These are phyloP conservation scores for Kuraishia borneana DNA, from an alignment of 805 yeast genomes.

Conservation along the genomic window DNA sequence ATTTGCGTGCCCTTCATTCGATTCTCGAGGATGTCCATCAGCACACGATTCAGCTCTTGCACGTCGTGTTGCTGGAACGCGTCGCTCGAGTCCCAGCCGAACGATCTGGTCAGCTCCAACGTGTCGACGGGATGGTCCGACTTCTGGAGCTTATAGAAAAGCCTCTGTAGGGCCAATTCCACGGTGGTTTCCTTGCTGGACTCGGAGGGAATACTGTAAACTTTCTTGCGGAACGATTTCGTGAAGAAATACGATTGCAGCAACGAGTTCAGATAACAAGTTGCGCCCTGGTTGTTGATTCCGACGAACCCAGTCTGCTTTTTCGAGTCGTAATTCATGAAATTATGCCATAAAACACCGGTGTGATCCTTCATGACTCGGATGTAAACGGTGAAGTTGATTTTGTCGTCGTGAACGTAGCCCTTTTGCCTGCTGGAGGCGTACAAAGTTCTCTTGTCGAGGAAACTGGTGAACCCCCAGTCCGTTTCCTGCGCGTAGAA, in stretches of 20 bases:
- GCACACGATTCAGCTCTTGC: slow-evolving; percentile 87
- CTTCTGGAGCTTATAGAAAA: slow-evolving; percentile 70
- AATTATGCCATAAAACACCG: slow-evolving; percentile 90
- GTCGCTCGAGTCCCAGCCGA: slow-evolving; percentile 95
- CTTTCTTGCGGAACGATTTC: slow-evolving; percentile 68
- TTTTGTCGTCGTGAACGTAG: slow-evolving; percentile 36
- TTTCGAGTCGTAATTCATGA: slow-evolving; percentile 76
- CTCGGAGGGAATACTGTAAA: slow-evolving; percentile 81
- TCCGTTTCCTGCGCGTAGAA: slow-evolving; percentile 70
- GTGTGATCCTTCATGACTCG: slow-evolving; percentile 79
- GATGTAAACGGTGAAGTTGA: slow-evolving; percentile 70
- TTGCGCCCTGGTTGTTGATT: slow-evolving; percentile 93
- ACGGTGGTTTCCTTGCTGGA: slow-evolving; percentile 39
- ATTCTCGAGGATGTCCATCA: slow-evolving; percentile 87
- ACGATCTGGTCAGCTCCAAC: slow-evolving; percentile 73
- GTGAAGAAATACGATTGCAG: slow-evolving; percentile 88
- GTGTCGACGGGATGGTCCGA: slow-evolving; percentile 77
- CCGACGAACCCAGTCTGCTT: slow-evolving; percentile 87
- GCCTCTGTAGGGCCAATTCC: slow-evolving; percentile 75
- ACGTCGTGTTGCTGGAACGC: slow-evolving; percentile 98
- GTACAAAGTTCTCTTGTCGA: slow-evolving; percentile 40
- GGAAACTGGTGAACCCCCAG: slow-evolving; percentile 89
- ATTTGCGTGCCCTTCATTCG: slow-evolving; percentile 85
- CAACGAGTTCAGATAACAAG: slow-evolving; percentile 90
- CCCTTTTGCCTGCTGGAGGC: slow-evolving; percentile 21